Conservation (phyloP, 805 yeast species). For the Monosporozyma solicola region DNA sequence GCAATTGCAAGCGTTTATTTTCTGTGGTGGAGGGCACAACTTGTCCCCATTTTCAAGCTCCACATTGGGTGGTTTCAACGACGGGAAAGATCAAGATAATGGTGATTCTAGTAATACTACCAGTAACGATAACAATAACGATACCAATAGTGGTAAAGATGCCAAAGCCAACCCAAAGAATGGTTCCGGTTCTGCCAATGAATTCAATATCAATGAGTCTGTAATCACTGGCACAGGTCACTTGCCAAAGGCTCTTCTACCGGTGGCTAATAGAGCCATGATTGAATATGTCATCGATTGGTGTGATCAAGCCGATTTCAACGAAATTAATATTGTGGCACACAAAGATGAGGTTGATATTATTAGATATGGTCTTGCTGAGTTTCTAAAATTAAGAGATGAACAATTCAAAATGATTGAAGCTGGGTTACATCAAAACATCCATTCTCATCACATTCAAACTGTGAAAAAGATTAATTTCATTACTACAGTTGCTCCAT, state of each 20-base stretch:
- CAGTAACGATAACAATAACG: not conserved
- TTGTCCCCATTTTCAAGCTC: conserved; percentile 50
- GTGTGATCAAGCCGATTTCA: conserved; percentile 84
- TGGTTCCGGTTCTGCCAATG: conserved; percentile 4
- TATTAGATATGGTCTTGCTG: conserved; percentile 41
- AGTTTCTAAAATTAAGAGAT: conserved; percentile 37
- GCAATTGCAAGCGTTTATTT: conserved; percentile 71
- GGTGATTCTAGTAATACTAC: not conserved
- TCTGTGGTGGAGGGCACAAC: conserved; percentile 77
- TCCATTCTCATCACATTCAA: conserved; percentile 24
- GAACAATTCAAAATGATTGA: conserved; percentile 22
- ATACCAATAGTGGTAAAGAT: conserved; percentile 18
- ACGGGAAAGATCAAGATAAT: not conserved
- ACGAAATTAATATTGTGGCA: conserved; percentile 55
- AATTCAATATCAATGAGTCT: conserved; percentile 21
- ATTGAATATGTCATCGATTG: conserved; percentile 79
- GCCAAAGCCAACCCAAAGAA: not conserved
- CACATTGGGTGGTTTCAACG: not conserved
- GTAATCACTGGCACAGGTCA: conserved; percentile 28
- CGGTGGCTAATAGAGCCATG: conserved; percentile 86
- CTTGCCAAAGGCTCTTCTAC: conserved; percentile 74
- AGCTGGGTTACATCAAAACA: conserved; percentile 15
- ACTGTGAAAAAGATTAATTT: conserved; percentile 34
- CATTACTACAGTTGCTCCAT: conserved; percentile 37
- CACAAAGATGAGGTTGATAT: conserved; percentile 39